phyloP scores from a whole-genome alignment of 1,139 yeast genomes.

The Diutina siamensis region DNA sequence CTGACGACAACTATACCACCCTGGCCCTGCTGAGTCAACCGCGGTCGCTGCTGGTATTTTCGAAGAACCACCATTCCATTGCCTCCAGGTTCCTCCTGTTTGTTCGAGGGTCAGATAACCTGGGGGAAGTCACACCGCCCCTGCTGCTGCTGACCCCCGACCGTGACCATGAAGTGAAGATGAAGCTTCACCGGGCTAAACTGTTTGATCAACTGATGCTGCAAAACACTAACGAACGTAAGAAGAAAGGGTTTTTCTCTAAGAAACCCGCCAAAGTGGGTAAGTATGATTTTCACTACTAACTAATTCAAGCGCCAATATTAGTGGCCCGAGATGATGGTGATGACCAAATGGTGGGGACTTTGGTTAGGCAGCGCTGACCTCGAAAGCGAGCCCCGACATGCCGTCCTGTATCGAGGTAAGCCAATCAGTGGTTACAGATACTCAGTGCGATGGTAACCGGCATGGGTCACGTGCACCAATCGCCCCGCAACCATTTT shows the following conservation, averaged over 20 bases:
- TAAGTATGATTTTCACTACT: not conserved
- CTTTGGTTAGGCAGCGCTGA: too few species aligned
- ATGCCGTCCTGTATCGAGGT: too few species aligned
- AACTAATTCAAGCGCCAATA: too few species aligned
- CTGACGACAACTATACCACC: not conserved
- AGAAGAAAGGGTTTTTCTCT: not conserved
- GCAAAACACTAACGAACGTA: not conserved
- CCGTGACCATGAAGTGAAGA: not conserved
- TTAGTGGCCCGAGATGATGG: too few species aligned
- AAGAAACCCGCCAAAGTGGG: not conserved
- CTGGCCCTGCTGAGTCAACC: not conserved
- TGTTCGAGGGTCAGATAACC: not conserved
- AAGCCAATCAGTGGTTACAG: not conserved
- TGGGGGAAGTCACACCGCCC: not conserved
- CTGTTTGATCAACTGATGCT: slow-evolving; percentile 1
- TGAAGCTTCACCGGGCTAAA: not conserved
- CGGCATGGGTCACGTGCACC: not conserved
- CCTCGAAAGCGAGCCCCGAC: too few species aligned
- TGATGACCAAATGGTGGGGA: too few species aligned
- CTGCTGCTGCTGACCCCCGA: not conserved
- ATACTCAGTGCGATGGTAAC: not conserved
- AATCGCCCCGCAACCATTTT: not conserved
- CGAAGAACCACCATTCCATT: not conserved
- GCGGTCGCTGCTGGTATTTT: slow-evolving; percentile 5
- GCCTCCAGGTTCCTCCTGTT: not conserved